Evolutionary conservation across 2,329 filamentous ascomycete genomes (phyloP).

Genomic region (Nothopassalora personata): DNA sequence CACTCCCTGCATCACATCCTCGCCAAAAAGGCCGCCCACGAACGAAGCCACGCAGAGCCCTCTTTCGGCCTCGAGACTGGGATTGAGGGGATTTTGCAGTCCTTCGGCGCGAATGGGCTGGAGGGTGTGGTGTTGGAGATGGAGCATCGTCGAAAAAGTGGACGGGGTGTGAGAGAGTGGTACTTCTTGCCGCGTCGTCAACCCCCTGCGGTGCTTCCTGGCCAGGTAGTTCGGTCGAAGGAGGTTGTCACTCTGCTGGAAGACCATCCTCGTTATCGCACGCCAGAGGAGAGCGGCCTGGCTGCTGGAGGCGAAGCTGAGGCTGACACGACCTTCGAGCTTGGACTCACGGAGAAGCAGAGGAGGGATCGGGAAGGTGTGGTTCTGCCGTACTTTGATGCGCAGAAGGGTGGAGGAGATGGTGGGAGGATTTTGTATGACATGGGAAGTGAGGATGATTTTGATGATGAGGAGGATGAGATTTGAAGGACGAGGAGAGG

Average conservation of each 20-base stretch:
- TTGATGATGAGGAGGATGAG: conserved; percentile 93
- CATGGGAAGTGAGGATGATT: conserved; percentile 94
- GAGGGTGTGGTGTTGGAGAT: conserved; percentile 69
- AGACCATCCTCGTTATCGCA: conserved; percentile 67
- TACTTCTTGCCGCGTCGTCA: conserved; percentile 48
- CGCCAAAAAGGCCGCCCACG: conserved; percentile 65
- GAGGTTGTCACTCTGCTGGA: conserved; percentile 57
- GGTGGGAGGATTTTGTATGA: conserved; percentile 94
- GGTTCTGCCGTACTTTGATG: conserved; percentile 92
- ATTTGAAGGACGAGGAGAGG: conserved; percentile 47
- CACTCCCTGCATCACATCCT: conserved; percentile 70
- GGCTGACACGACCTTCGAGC: conserved; percentile 70
- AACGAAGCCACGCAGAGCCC: conserved; percentile 69
- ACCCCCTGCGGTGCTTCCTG: conserved; percentile 20
- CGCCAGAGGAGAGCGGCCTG: conserved; percentile 37
- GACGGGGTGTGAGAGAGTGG: conserved; percentile 68
- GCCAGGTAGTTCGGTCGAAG: conserved; percentile 16
- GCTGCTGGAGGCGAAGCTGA: conserved; percentile 47
- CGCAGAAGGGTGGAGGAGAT: conserved; percentile 75
- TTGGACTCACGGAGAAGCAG: conserved; percentile 88
- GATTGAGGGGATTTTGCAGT: conserved; percentile 71
- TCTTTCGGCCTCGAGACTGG: conserved; percentile 73
- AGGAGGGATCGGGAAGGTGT: conserved; percentile 79
- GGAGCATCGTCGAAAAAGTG: conserved; percentile 80
- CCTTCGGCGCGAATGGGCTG: conserved; percentile 51